Conservation (phyloP, 2,329 filamentous ascomycete genomes). For the Atkinsonella hypoxylon region DNA sequence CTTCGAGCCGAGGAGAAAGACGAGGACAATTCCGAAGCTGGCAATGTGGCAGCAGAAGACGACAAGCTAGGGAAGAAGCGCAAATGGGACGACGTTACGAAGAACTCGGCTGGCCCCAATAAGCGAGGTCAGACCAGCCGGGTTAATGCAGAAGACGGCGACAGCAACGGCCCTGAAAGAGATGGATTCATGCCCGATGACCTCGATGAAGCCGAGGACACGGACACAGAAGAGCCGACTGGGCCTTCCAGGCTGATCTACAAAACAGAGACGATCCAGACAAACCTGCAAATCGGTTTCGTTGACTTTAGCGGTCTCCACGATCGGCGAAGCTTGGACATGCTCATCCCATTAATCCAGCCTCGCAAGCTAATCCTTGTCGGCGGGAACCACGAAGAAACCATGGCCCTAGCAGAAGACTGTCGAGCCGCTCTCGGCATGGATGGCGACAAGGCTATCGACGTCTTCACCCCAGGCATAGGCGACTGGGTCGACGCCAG, state of each 20-base stretch:
- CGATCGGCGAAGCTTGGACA: slow-evolving; percentile 85
- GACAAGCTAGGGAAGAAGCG: slow-evolving; percentile 78
- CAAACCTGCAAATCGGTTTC: slow-evolving; percentile 69
- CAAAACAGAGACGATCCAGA: slow-evolving; percentile 47
- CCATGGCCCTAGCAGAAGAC: slow-evolving; percentile 63
- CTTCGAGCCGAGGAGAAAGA: slow-evolving; percentile 86
- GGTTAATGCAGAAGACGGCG: slow-evolving; percentile 33
- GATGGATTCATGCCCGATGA: slow-evolving; percentile 38
- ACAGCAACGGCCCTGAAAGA: slow-evolving; percentile 21
- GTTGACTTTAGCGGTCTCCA: slow-evolving; percentile 89
- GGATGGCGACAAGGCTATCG: slow-evolving; percentile 39
- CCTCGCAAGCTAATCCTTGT: slow-evolving; percentile 92
- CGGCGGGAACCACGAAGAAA: slow-evolving; percentile 69
- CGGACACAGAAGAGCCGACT: slow-evolving; percentile 33
- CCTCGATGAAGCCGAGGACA: slow-evolving; percentile 46
- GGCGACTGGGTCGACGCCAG: slow-evolving; percentile 74
- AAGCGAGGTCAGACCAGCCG: slow-evolving; percentile 46
- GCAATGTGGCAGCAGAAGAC: slow-evolving; percentile 30
- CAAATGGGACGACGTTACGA: slow-evolving; percentile 69
- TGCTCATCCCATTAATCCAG: slow-evolving; percentile 87
- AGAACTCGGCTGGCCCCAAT: slow-evolving; percentile 27
- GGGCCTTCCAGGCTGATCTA: slow-evolving; percentile 69
- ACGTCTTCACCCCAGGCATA: slow-evolving; percentile 73
- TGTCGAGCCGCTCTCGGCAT: slow-evolving; percentile 56
- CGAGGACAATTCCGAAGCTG: slow-evolving; percentile 48